Evolutionary conservation across 83 land plant genomes (phyloP).

Genomic region (Picea abies): DNA sequence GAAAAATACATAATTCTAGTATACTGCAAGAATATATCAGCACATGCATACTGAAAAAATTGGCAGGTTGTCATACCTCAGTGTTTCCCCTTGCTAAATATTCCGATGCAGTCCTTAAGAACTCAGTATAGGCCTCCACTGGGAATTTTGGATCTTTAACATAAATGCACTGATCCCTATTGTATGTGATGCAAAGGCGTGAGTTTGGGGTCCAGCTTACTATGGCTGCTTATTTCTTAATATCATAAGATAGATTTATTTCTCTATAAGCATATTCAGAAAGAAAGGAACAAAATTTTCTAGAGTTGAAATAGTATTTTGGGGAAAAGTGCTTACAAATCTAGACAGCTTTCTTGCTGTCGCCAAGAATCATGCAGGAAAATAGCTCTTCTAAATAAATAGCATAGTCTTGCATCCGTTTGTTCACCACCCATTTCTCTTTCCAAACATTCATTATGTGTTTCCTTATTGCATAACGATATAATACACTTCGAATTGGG

Average conservation of each 20-base stretch:
- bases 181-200: background rate
- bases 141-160: background rate
- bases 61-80: constrained; percentile 46
- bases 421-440: constrained; percentile 19
- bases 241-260: background rate
- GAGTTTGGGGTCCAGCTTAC: constrained; percentile 8
- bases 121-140: constrained; percentile 51
- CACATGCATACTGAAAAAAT: background rate
- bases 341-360: constrained; percentile 5
- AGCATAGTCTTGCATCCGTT: constrained; percentile 37
- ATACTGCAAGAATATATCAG: background rate
- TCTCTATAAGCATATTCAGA: background rate
- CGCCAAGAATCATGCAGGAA: constrained; percentile 30
- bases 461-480: constrained; percentile 21
- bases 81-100: constrained; percentile 84
- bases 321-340: background rate
- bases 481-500: constrained; percentile 55
- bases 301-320: background rate
- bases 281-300: background rate
- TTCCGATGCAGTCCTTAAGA: constrained; percentile 61
- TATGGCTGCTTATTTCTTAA: background rate
- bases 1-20: background rate
- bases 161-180: background rate
- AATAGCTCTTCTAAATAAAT: constrained; percentile 40
- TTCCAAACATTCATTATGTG: constrained; percentile 8